A percentile compares a stretch with the other conserved stretches of the same genome.
phyloP scores from a whole-genome alignment of 2,329 filamentous ascomycete species.

The Pseudocercospora vitis region DNA sequence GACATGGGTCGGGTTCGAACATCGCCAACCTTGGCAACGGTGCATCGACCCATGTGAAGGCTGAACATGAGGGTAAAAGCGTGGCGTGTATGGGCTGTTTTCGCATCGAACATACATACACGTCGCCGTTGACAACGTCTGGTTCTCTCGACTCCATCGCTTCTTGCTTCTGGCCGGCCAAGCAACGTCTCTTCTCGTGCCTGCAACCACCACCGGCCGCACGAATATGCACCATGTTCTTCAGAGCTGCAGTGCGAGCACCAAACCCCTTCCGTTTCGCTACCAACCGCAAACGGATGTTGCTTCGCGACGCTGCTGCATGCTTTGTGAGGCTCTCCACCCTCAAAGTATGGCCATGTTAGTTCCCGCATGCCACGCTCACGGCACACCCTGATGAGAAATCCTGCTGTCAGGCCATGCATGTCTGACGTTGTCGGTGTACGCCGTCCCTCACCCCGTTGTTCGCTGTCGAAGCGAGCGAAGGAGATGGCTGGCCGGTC shows the following conservation, averaged over 20 bases:
- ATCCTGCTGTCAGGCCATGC: slow-evolving; percentile 2
- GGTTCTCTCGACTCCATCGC: slow-evolving; percentile 11
- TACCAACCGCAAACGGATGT: slow-evolving; percentile 5
- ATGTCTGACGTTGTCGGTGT: slow-evolving; percentile 1
- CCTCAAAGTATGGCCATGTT: neutral
- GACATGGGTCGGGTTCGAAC: neutral
- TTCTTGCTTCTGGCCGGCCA: neutral
- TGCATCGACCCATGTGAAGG: neutral
- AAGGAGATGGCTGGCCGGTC: slow-evolving; percentile 7
- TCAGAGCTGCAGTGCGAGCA: slow-evolving; percentile 13
- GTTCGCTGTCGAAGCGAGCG: neutral
- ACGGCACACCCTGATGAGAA: slow-evolving; percentile 1
- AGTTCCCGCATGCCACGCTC: slow-evolving; percentile 1
- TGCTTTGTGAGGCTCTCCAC: slow-evolving; percentile 5
- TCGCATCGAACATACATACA: no score
- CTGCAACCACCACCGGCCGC: slow-evolving; percentile 10
- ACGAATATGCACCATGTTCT: slow-evolving; percentile 20
- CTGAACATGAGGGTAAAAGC: neutral
- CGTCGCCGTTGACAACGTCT: no score
- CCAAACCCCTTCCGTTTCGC: slow-evolving; percentile 1
- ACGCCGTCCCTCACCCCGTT: neutral
- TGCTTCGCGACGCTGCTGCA: neutral
- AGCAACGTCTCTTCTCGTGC: neutral
- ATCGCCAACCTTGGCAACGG: neutral
- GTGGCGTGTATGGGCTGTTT: neutral